Percentiles rank a stretch among this genome's conserved stretches.
Conservation (phyloP, 2,329 filamentous ascomycete genomes). For the Aspergillus glaucus region DNA sequence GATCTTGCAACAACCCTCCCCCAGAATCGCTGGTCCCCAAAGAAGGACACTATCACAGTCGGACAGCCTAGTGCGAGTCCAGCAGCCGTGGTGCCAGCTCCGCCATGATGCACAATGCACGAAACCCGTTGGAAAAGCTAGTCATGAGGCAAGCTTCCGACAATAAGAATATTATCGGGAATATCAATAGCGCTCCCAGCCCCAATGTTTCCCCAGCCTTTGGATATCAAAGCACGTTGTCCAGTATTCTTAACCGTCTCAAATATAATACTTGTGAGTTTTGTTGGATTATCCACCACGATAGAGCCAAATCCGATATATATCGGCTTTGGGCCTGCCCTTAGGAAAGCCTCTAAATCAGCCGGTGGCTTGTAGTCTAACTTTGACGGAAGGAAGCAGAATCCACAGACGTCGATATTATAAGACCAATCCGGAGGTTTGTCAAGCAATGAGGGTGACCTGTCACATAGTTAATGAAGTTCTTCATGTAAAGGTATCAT, state of each 20-base stretch:
- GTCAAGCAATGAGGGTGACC: slow-evolving; percentile 65
- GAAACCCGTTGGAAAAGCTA: slow-evolving; percentile 78
- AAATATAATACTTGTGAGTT: slow-evolving; percentile 63
- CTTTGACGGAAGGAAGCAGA: slow-evolving; percentile 66
- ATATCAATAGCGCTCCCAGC: slow-evolving; percentile 52
- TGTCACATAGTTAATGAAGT: slow-evolving; percentile 12
- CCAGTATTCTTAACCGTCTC: slow-evolving; percentile 61
- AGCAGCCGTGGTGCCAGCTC: slow-evolving; percentile 76
- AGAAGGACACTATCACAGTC: slow-evolving; percentile 78
- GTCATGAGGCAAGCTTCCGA: slow-evolving; percentile 78
- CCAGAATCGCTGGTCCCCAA: slow-evolving; percentile 77
- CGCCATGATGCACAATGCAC: slow-evolving; percentile 76
- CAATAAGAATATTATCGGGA: slow-evolving; percentile 67
- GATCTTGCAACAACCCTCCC: slow-evolving; percentile 67
- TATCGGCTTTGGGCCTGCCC: slow-evolving; percentile 61
- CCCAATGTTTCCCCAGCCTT: slow-evolving; percentile 77
- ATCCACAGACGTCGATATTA: slow-evolving; percentile 67
- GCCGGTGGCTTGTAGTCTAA: slow-evolving; percentile 58
- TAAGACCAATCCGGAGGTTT: slow-evolving; percentile 69
- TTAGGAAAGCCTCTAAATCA: slow-evolving; percentile 60
- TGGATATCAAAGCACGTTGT: slow-evolving; percentile 71
- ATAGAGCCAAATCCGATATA: slow-evolving; percentile 80
- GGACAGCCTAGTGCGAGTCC: slow-evolving; percentile 71
- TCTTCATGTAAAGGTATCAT: not conserved
- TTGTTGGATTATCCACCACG: slow-evolving; percentile 67